Conservation (phyloP, 768 basidiomycete species). For the Mrakia blollopis region DNA sequence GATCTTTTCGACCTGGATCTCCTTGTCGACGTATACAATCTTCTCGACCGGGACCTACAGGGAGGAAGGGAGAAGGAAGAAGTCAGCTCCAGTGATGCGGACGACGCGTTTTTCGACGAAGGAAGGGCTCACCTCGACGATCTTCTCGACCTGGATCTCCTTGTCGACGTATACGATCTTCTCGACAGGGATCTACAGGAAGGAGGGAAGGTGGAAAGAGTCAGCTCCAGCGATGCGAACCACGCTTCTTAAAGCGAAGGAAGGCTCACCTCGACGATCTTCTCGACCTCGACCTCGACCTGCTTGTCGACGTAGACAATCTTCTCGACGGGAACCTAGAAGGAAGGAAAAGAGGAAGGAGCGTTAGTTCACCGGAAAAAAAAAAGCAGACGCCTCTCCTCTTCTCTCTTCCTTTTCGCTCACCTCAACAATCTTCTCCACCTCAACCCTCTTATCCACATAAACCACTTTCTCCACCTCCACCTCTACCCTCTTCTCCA, state of each 20-base stretch:
- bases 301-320: constrained; percentile 37
- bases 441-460: constrained; percentile 34
- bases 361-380: not conserved
- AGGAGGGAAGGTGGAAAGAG: not conserved
- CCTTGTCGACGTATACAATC: constrained; percentile 38
- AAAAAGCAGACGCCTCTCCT: constrained; percentile 20
- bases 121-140: constrained; percentile 31
- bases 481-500: constrained; percentile 42
- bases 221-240: not conserved
- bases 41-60: constrained; percentile 35
- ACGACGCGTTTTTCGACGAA: constrained; percentile 35
- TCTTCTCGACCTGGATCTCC: constrained; percentile 35
- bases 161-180: constrained; percentile 38
- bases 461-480: constrained; percentile 36
- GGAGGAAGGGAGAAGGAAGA: constrained; percentile 16
- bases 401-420: constrained; percentile 23
- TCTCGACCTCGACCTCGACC: constrained; percentile 36
- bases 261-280: constrained; percentile 31
- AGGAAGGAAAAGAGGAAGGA: not conserved
- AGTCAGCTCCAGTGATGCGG: constrained; percentile 8
- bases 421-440: constrained; percentile 30
- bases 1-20: constrained; percentile 39
- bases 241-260: constrained; percentile 36
- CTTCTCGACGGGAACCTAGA: constrained; percentile 38
- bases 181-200: constrained; percentile 36